Evolutionary conservation across 2,329 filamentous ascomycete species (phyloP), one percentile per base, ranked within the genome.

Genomic region (Claviceps arundinis): DNA sequence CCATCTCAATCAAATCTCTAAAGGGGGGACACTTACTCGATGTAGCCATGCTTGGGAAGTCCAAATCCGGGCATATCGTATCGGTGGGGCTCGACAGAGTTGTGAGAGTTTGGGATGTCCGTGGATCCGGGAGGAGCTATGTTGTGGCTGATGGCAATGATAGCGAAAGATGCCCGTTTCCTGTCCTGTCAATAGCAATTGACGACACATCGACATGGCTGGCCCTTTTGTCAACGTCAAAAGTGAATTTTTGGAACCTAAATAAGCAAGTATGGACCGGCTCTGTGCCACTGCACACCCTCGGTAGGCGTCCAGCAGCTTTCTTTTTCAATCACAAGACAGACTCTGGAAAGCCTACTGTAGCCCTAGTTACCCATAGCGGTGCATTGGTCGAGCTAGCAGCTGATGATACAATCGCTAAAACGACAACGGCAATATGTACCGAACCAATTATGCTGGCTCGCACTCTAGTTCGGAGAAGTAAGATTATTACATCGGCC

Each of bases 21-120:
- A 71, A 72, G 26, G 72, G 75, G 14, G 82, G 82, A 0, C 87
- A 91, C 61, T 67, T 70, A 6, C 72, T 91, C 13, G 87, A 91
- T 60, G 73, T 91, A 41, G 78, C 80, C 13, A 76, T 82, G 61
- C 67, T 91, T 54, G 68, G 74, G 5, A 74, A 82, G 16, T 85
- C 80, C 6, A 69, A 75, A 1, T 77, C 78, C 50, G 85, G 85
- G 0, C 74, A 84, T 50, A 67, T 90, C 22, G 77, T 84, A 5
- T 86, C 85, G 1, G 75, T 86, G 40, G 84, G 82, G 0, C 70
- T 91, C 1, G 87, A 91, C 60, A 76, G 85, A 47, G 71, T 74
- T 11, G 81, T 89, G 14, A 75, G 80, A 16, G 70, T 87, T 1
- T 87, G 84, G 82, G 72, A 83, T 60, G 64, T 81, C 17, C 74